Percentiles rank a stretch among this genome's conserved stretches.
phyloP scores from a whole-genome alignment of 352 stramenopile species.

The Saprolegnia diclina region DNA sequence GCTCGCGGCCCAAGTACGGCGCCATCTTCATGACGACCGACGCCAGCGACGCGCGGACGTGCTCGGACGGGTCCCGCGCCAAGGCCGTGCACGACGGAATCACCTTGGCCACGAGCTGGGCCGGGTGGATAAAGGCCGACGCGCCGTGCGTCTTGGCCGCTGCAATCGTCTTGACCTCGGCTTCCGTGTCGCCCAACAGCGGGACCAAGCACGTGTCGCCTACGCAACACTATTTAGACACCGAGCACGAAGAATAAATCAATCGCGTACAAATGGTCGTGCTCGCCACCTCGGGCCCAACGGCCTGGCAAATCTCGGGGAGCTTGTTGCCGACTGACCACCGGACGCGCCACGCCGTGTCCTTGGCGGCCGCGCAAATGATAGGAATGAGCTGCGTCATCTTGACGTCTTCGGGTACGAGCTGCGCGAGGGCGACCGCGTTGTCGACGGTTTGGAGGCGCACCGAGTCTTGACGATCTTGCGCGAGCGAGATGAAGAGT shows the following conservation, averaged over 20 bases:
- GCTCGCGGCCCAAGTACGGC: constrained; percentile 87
- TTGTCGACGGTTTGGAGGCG: constrained; percentile 97
- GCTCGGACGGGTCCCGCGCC: constrained; percentile 94
- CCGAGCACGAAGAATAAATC: neutral
- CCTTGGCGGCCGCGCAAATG: constrained; percentile 88
- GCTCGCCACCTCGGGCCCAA: constrained; percentile 66
- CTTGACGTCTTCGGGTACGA: constrained; percentile 69
- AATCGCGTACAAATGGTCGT: constrained; percentile 57
- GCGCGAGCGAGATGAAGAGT: constrained; percentile 73
- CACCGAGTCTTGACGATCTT: constrained; percentile 95
- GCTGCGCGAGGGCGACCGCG: constrained; percentile 89
- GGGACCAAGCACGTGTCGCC: constrained; percentile 83
- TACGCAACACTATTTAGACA: neutral
- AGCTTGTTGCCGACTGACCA: constrained; percentile 98
- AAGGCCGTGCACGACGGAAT: constrained; percentile 88
- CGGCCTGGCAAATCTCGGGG: constrained; percentile 86
- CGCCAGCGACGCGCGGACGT: constrained; percentile 94
- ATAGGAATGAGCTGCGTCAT: constrained; percentile 83
- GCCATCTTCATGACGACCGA: constrained; percentile 94
- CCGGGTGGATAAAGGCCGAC: constrained; percentile 47
- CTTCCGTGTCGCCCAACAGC: constrained; percentile 95
- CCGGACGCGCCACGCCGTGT: constrained; percentile 97
- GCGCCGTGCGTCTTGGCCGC: constrained; percentile 87
- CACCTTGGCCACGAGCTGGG: constrained; percentile 65
- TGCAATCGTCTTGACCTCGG: constrained; percentile 93